Evolutionary conservation across 306 rosid genomes (phyloP), one percentile per base, ranked within the genome.

Genomic region (Vachellia pachyceras): DNA sequence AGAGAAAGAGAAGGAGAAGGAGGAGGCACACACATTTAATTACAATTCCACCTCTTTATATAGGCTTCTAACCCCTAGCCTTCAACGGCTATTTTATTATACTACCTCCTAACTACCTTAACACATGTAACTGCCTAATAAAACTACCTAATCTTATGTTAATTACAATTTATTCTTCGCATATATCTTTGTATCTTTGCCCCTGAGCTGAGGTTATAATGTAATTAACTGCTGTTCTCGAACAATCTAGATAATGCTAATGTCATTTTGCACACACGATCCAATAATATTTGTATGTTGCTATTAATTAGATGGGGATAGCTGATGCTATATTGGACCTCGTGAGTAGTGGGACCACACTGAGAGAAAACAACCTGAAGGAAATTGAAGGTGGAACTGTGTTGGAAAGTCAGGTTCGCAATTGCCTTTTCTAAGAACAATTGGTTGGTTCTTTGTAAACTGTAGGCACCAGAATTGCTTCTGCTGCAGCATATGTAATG

Each of bases 271-370:
- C 4, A 2, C 54, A 23, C 58, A 29, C 71, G 78, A 58, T 77
- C 37, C 82, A 47, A 3, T 68, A 58, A 68, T 29, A 72, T 18
- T 29, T 75, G 45, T 77, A 44, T 78, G 79, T 76, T 78, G 76
- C 85, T 60, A 71, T 44, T 77, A 52, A 84, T 82, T 84, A 93
- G 97, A 93, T 93, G 98, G 97, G 99, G 77, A 90, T 87, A 79
- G 99, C 97, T 70, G 99, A 95, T 85, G 99, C 97, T 79, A 95
- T 95, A 73, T 88, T 95, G 90, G 99, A 93, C 86, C 99, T 93
- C 72, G 99, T 93, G 84, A 93, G 97, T 80, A 95, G 99, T 77
- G 97, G 99, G 45, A 95, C 90, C 50, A 93, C 99, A 0, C 82
- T 95, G 69, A 90, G 77, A 85, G 98, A 95, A 82, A 95, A 93